Evolutionary conservation across 169 alveolate species (phyloP), one percentile per base, ranked within the genome.

Genomic region (Babesia sp.): DNA sequence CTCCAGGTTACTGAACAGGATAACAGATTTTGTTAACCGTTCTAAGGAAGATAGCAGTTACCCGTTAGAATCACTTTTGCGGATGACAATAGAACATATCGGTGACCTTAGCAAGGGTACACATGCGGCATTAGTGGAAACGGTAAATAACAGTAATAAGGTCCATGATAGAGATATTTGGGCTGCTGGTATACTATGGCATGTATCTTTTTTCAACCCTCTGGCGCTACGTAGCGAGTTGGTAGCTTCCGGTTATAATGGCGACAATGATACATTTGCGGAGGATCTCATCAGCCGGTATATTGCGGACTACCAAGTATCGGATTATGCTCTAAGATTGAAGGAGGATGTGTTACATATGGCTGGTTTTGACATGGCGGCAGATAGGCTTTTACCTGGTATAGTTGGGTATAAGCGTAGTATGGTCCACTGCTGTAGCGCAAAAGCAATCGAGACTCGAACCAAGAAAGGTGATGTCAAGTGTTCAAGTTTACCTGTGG

Each of bases 281-380:
- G 16, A n/a, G 6, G 69, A 9, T 14, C 26, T 58, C 28, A 44
- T 59, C 24, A 4, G 37, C 20, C 46, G 26, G 31, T 56, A 48
- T 12, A 54, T 59, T 20, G 41, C 59, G 16, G 53, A 54, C 9
- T 64, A 73, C 41, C 22, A 34, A 20, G 9, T 11, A 2, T 64
- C 84, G 22, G 84, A 73, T n/a, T 73, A 73, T 48, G 31, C 69
- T 14, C 26, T 59, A 37, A 28, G 74, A 3, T 37, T 73, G 29
- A 73, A 73, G 60, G 42, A 46, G 55, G 84, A 73, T 33, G 57
- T 73, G 34, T 45, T 73, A 9, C 42, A 44, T 3, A 73, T 73
- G 34, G 34, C 64, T 1, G 75, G 84, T 0, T 54, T 73, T 22
- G 39, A 57, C 3, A 33, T 73, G 18, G 26, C 44, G 16, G 69